Evolutionary conservation across 2,329 filamentous ascomycete genomes (phyloP), one percentile per base, ranked within the genome.

Genomic region (Stemphylium vesicarium): DNA sequence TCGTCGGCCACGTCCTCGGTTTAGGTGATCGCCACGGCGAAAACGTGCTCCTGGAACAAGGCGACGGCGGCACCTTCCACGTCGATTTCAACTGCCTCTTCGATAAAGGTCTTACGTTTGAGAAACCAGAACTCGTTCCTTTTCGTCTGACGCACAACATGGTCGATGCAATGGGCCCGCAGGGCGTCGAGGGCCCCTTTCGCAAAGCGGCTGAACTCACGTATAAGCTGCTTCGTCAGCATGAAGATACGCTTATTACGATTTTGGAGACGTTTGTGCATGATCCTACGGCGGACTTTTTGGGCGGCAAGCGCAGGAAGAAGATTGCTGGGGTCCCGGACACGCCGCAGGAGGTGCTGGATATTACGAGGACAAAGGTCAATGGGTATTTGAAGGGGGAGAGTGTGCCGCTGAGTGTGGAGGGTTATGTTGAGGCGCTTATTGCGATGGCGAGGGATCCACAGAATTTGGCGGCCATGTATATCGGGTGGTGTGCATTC

Each of bases 81-180:
- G 96, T 99, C 40, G 95, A 99, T 78, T 99, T 99, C 83, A 99
- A 99, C 78, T 99, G 96, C 76, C 86, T 99, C 4, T 99, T 99
- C 74, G 96, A 99, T 80, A 99, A 99, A 66, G 95, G 95, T 1
- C 84, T 94, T 36, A 97, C 93, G 0, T 98, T 99, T 72, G 89
- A 92, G 59, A 96, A 96, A 75, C 94, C 95, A 0, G 95, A 99
- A 76, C 83, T 90, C 26, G 95, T 99, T 1, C 96, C 95, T 2
- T 99, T 99, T 82, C 90, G 96, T 13, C 83, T 99, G 37, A 99
- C 95, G 4, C 94, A 97, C 81, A 99, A 99, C 77, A 98, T 99
- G 94, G 86, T 96, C 32, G 91, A 96, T 61, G 96, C 95, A 10
- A 98, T 99, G 87, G 95, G 95, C 4, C 88, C 96, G 18, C 94